These are phyloP conservation scores for Leccinum truebloodii DNA, from an alignment of 768 basidiomycete genomes.

Conservation along the genomic window DNA sequence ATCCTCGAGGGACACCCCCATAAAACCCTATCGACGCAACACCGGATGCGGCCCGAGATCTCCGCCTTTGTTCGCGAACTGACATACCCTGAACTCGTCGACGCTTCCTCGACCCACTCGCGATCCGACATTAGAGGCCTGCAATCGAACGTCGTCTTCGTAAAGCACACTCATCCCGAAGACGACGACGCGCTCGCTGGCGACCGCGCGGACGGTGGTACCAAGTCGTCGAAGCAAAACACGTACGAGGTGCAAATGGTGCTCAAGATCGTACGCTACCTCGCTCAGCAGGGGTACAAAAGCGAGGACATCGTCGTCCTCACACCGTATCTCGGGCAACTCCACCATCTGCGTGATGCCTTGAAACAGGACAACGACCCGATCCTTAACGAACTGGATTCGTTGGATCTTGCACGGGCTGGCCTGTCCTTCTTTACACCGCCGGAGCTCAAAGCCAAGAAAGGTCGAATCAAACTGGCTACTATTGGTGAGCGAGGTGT, in stretches of 20 bases:
- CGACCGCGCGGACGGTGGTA: conserved; percentile 46
- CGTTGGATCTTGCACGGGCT: conserved; percentile 55
- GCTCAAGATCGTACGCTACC: conserved; percentile 62
- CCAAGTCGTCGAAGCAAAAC: conserved; percentile 62
- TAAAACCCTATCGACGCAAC: conserved; percentile 53
- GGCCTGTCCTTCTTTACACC: conserved; percentile 43
- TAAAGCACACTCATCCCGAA: conserved; percentile 59
- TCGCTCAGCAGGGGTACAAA: conserved; percentile 67
- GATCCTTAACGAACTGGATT: conserved; percentile 62
- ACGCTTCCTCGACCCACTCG: conserved; percentile 48
- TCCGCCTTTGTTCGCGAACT: conserved; percentile 59
- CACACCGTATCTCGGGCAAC: conserved; percentile 69
- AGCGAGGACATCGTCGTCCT: conserved; percentile 63
- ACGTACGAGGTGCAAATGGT: conserved; percentile 61
- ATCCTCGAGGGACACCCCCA: conserved; percentile 64
- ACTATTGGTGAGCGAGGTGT: conserved; percentile 54
- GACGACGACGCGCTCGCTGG: conserved; percentile 42
- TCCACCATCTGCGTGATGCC: conserved; percentile 46
- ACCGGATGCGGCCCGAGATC: conserved; percentile 76
- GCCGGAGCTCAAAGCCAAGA: conserved; percentile 39
- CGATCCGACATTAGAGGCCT: conserved; percentile 56
- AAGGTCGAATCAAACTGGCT: conserved; percentile 49
- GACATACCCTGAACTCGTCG: conserved; percentile 65
- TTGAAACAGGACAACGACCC: conserved; percentile 52
- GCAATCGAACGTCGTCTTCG: conserved; percentile 58